Conservation (phyloP, 345 rosid species). For the Psidium friedrichsthalianum region DNA sequence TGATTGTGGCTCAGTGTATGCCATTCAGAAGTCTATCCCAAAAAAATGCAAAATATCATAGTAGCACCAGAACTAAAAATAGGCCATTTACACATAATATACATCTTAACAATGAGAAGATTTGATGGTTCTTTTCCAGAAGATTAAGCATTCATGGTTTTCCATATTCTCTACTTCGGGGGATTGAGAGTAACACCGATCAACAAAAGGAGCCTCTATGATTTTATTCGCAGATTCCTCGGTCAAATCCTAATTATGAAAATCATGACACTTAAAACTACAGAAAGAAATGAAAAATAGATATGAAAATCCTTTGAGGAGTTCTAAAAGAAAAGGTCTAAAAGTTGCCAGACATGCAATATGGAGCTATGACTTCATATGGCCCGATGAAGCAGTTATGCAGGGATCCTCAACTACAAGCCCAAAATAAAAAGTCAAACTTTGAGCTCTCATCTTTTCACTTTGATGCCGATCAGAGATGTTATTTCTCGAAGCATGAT, state of each 20-base stretch:
- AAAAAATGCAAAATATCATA: neutral
- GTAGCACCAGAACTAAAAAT: neutral
- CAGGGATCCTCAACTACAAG: neutral
- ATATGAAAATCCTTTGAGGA: neutral
- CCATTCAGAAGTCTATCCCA: neutral
- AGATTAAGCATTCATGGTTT: neutral
- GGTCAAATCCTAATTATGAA: neutral
- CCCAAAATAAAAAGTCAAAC: neutral
- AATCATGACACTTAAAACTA: neutral
- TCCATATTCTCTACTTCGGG: neutral
- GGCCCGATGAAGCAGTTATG: neutral
- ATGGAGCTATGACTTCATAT: neutral
- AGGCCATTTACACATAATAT: neutral
- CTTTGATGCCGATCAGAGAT: neutral
- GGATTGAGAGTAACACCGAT: neutral
- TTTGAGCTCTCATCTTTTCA: neutral
- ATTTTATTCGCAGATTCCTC: neutral
- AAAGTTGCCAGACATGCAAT: neutral
- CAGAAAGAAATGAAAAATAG: neutral
- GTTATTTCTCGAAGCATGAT: neutral
- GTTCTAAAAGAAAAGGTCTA: neutral
- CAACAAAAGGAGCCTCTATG: neutral
- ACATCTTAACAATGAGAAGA: neutral
- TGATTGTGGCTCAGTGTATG: neutral
- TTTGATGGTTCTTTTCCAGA: neutral